These are phyloP conservation scores for Bruguiera hainesii DNA, from an alignment of 441 rosid genomes.

Conservation along the genomic window DNA sequence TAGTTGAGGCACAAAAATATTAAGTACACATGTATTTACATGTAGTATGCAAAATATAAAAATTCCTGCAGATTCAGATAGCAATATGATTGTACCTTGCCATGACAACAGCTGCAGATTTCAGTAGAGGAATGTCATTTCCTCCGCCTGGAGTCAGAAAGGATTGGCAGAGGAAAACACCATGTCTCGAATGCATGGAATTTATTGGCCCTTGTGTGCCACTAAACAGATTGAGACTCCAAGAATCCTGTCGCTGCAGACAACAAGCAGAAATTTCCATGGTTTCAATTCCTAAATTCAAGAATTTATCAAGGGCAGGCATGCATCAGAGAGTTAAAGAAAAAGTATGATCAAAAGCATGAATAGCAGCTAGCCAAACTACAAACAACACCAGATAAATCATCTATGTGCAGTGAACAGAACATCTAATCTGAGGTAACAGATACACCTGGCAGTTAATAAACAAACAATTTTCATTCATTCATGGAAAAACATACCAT, in stretches of 20 bases:
- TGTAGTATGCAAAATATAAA: too few relatives aligned
- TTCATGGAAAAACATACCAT: conserved; percentile 39
- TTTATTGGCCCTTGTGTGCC: conserved; percentile 37
- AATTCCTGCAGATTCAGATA: too few relatives aligned
- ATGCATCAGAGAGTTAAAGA: conserved; percentile 9
- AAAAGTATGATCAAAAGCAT: neutral
- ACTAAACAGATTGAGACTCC: conserved; percentile 55
- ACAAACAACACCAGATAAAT: conserved; percentile 3
- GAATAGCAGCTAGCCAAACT: conserved; percentile 9
- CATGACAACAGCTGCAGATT: conserved; percentile 54
- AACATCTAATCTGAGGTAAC: too few relatives aligned
- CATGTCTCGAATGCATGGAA: conserved; percentile 48
- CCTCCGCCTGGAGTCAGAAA: conserved; percentile 56
- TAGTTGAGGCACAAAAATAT: too few relatives aligned
- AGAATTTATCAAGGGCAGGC: neutral
- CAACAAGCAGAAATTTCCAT: too few relatives aligned
- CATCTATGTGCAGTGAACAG: too few relatives aligned
- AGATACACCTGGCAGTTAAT: too few relatives aligned
- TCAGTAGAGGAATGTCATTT: conserved; percentile 53
- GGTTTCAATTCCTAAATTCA: neutral
- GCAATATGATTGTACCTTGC: conserved; percentile 40
- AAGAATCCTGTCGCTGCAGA: conserved; percentile 53
- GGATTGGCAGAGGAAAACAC: conserved; percentile 64
- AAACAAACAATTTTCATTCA: conserved; percentile 7
- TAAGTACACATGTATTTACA: too few relatives aligned